Percentiles rank a stretch among this genome's conserved stretches.
phyloP scores from a whole-genome alignment of 176 grass and related monocot species.

The Leersia perrieri region DNA sequence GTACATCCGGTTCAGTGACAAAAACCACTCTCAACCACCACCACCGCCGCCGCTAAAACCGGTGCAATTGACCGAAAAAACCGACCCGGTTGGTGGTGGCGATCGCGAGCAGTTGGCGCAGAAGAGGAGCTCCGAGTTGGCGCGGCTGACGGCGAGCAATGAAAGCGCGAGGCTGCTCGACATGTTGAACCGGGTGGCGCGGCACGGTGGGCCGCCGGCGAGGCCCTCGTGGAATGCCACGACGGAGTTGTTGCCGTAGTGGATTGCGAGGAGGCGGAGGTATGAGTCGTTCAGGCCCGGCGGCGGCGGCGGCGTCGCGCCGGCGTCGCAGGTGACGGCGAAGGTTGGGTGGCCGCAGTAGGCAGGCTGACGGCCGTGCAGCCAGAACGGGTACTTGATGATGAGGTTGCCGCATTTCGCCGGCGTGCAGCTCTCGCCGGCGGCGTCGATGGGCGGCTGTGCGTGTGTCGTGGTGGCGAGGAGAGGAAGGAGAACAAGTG shows the following conservation, averaged over 20 bases:
- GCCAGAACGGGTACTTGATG: constrained; percentile 68
- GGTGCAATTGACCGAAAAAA: neutral
- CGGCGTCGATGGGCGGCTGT: too few relatives aligned
- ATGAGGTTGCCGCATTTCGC: constrained; percentile 47
- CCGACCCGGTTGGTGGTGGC: neutral
- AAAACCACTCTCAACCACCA: too few relatives aligned
- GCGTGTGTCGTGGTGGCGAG: neutral
- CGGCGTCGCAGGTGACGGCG: constrained; percentile 31
- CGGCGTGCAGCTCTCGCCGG: constrained; percentile 24
- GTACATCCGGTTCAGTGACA: neutral
- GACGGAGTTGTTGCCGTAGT: constrained; percentile 51
- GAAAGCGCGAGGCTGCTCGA: constrained; percentile 31
- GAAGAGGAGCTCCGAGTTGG: constrained; percentile 50
- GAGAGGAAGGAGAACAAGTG: neutral
- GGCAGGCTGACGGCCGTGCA: constrained; percentile 20
- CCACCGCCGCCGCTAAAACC: neutral
- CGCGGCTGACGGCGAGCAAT: constrained; percentile 10
- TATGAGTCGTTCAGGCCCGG: constrained; percentile 21
- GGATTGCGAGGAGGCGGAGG: constrained; percentile 33
- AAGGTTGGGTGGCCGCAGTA: constrained; percentile 62
- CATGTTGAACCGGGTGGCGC: constrained; percentile 29
- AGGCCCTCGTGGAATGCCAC: constrained; percentile 19
- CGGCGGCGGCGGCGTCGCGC: constrained; percentile 16
- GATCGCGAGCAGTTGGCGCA: constrained; percentile 34
- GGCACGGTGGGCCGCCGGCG: neutral